phyloP scores from a whole-genome alignment of 2,329 filamentous ascomycete species.

The Davidsoniella neocaledoniae region DNA sequence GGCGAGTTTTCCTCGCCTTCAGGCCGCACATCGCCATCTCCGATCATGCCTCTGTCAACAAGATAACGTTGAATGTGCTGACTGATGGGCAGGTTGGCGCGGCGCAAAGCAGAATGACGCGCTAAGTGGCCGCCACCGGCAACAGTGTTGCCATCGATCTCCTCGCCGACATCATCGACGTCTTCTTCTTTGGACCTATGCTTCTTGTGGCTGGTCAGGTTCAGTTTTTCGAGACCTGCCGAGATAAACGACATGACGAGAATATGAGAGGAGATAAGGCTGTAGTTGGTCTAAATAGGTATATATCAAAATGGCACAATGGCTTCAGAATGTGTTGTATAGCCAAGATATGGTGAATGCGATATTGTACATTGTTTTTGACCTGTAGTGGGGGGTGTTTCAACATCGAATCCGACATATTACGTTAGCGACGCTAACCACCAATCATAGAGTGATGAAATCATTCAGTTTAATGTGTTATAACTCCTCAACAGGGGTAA shows the following conservation, averaged over 20 bases:
- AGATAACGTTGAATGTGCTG: slow-evolving; percentile 39
- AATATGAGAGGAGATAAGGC: background rate
- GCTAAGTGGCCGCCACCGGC: slow-evolving; percentile 43
- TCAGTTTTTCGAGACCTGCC: slow-evolving; percentile 11
- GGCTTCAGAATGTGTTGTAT: no score
- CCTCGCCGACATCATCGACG: slow-evolving; percentile 36
- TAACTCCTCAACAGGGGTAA: no score
- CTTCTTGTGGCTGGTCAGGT: slow-evolving; percentile 5
- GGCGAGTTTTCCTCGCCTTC: slow-evolving; percentile 26
- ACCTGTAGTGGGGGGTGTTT: background rate
- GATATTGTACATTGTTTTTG: background rate
- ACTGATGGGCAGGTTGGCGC: slow-evolving; percentile 41
- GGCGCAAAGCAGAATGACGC: slow-evolving; percentile 29
- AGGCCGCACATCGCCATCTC: slow-evolving; percentile 29
- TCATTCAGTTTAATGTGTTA: no score
- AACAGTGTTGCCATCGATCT: slow-evolving; percentile 31
- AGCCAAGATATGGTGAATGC: no score
- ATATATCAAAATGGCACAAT: background rate
- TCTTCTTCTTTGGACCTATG: slow-evolving; percentile 19
- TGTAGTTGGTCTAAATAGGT: background rate
- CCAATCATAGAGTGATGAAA: no score
- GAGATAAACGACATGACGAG: slow-evolving; percentile 13
- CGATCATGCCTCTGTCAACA: slow-evolving; percentile 32
- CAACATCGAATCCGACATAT: background rate
- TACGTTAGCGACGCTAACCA: no score